These are phyloP conservation scores for Globisporangium sylvaticum DNA, from an alignment of 352 stramenopile genomes.

Conservation along the genomic window DNA sequence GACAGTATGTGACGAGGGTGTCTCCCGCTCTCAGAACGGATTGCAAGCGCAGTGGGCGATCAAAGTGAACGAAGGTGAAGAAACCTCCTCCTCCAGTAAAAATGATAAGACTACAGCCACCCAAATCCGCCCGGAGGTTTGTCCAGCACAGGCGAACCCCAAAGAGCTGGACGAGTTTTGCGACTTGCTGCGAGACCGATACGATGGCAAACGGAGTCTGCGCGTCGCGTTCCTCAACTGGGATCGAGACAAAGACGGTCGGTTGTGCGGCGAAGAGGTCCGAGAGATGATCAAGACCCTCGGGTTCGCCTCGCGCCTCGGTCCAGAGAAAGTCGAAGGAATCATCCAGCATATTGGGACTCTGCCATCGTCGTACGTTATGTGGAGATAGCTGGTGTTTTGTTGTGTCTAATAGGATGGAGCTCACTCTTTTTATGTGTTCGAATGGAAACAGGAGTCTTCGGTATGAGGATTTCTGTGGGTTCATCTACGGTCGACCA, in stretches of 20 bases:
- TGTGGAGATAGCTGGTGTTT: background rate
- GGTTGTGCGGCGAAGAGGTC: conserved; percentile 32
- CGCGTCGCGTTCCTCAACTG: conserved; percentile 54
- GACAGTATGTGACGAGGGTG: background rate
- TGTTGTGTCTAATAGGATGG: background rate
- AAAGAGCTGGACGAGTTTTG: conserved; percentile 33
- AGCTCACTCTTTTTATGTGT: background rate
- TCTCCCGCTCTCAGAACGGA: background rate
- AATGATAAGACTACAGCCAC: background rate
- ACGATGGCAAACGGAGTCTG: conserved; percentile 52
- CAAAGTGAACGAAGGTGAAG: conserved; percentile 13
- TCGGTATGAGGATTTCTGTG: conserved; percentile 46
- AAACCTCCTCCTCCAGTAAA: background rate
- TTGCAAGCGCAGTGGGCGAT: conserved; percentile 41
- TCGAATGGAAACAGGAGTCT: conserved; percentile 24
- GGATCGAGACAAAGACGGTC: conserved; percentile 54
- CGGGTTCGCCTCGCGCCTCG: conserved; percentile 31
- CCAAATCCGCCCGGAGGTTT: background rate
- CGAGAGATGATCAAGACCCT: conserved; percentile 40
- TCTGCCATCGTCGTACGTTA: conserved; percentile 27
- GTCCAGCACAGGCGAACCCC: background rate
- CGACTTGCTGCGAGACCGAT: conserved; percentile 43
- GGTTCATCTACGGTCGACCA: conserved; percentile 23
- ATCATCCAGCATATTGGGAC: conserved; percentile 34
- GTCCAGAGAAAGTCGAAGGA: conserved; percentile 28